These are phyloP conservation scores for Colletotrichum sp. DNA, from an alignment of 2,329 filamentous ascomycete species.

Conservation along the genomic window DNA sequence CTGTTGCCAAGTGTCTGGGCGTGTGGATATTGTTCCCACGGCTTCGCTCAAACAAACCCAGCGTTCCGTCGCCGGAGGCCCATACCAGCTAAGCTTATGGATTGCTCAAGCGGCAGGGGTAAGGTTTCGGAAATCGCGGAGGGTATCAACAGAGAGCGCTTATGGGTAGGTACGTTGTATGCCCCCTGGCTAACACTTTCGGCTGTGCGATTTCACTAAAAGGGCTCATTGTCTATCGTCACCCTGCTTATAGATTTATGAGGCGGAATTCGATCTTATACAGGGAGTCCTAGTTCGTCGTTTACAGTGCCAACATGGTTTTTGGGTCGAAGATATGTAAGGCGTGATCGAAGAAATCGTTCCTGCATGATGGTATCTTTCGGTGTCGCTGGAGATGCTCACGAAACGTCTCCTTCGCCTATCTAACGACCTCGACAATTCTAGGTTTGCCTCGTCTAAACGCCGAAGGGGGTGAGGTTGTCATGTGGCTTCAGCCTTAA, in stretches of 20 bases:
- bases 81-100: neutral
- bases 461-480: neutral
- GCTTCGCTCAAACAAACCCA: neutral
- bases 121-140: neutral
- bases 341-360: neutral
- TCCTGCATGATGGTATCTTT: neutral
- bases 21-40: neutral
- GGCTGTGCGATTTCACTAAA: neutral
- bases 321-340: neutral
- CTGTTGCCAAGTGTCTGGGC: neutral
- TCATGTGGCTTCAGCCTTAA: neutral
- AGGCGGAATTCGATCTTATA: neutral
- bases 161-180: neutral
- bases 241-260: neutral
- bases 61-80: neutral
- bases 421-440: neutral
- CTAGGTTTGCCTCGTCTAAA: neutral
- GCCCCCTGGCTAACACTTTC: neutral
- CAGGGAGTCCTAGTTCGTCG: neutral
- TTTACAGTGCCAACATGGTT: neutral
- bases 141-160: neutral
- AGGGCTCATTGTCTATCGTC: neutral
- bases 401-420: neutral
- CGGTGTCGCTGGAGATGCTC: neutral
- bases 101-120: neutral